A percentile compares a stretch with the other conserved stretches of the same genome.
These are phyloP conservation scores for Pisolithus orientalis DNA, from an alignment of 768 basidiomycete species.

Conservation along the genomic window DNA sequence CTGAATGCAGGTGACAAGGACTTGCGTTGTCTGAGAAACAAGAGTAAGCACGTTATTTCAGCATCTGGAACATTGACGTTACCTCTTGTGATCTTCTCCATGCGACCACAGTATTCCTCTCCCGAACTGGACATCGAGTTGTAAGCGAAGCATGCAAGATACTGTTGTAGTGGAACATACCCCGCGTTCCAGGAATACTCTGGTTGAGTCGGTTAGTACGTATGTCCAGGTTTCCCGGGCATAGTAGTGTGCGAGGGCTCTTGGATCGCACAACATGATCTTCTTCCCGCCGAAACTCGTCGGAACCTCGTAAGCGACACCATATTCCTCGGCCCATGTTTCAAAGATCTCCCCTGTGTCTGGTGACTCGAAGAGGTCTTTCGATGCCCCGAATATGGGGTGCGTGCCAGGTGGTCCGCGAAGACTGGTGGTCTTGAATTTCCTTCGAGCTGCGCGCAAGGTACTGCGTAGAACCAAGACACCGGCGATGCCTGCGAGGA, in stretches of 20 bases:
- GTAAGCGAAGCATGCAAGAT: background rate
- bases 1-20: constrained; percentile 23
- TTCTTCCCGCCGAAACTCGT: constrained; percentile 27
- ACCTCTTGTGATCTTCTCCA: constrained; percentile 41
- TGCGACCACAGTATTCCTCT: constrained; percentile 34
- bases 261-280: constrained; percentile 38
- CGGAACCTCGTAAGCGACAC: constrained; percentile 36
- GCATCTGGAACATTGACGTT: background rate
- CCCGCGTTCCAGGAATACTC: constrained; percentile 29
- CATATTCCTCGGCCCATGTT: constrained; percentile 40
- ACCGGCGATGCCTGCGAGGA: constrained; percentile 10
- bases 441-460: constrained; percentile 3
- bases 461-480: constrained; percentile 13
- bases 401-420: constrained; percentile 38
- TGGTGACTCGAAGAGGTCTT: constrained; percentile 22
- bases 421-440: constrained; percentile 29
- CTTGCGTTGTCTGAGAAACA: constrained; percentile 19
- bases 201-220: constrained; percentile 29
- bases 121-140: constrained; percentile 22
- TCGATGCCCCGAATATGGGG: constrained; percentile 35
- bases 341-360: constrained; percentile 33
- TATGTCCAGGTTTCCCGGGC: constrained; percentile 44
- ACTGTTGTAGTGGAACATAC: constrained; percentile 8
- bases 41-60: background rate
- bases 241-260: constrained; percentile 45